Evolutionary conservation across 164 flowering plant genomes (phyloP).

Genomic region (Annona squamosa): DNA sequence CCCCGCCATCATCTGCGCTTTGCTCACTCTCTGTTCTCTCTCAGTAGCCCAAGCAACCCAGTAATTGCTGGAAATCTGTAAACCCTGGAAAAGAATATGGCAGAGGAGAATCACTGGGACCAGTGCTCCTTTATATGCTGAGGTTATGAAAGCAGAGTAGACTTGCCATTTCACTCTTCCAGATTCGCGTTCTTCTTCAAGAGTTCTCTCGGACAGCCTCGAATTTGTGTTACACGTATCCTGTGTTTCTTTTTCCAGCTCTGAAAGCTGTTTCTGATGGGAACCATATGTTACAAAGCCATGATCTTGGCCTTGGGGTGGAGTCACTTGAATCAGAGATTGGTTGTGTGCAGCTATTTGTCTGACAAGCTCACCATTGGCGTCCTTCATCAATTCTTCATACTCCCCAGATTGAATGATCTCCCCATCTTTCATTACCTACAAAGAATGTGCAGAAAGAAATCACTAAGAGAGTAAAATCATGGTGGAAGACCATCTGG

Average conservation of each 20-base stretch:
- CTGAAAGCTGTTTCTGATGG: slow-evolving; percentile 20
- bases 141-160: slow-evolving; percentile 56
- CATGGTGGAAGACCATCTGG: too few species aligned
- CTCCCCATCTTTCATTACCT: slow-evolving; percentile 80
- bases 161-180: slow-evolving; percentile 70
- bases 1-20: slow-evolving; percentile 35
- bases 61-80: slow-evolving; percentile 81
- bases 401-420: slow-evolving; percentile 68
- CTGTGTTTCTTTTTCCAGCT: slow-evolving; percentile 35
- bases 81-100: slow-evolving; percentile 65
- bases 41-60: slow-evolving; percentile 93
- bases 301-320: slow-evolving; percentile 23
- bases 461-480: background rate
- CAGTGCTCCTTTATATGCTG: slow-evolving; percentile 72
- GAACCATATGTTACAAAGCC: slow-evolving; percentile 4
- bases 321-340: slow-evolving; percentile 46
- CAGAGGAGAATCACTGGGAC: slow-evolving; percentile 72
- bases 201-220: slow-evolving; percentile 13
- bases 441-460: background rate
- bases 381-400: slow-evolving; percentile 44
- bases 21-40: slow-evolving; percentile 35
- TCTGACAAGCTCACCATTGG: slow-evolving; percentile 46
- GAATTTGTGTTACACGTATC: slow-evolving; percentile 9
- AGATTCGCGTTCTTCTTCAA: slow-evolving; percentile 50
- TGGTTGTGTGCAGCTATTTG: slow-evolving; percentile 56